phyloP scores from a whole-genome alignment of 2,329 filamentous ascomycete species.

The Fusarium longipes region DNA sequence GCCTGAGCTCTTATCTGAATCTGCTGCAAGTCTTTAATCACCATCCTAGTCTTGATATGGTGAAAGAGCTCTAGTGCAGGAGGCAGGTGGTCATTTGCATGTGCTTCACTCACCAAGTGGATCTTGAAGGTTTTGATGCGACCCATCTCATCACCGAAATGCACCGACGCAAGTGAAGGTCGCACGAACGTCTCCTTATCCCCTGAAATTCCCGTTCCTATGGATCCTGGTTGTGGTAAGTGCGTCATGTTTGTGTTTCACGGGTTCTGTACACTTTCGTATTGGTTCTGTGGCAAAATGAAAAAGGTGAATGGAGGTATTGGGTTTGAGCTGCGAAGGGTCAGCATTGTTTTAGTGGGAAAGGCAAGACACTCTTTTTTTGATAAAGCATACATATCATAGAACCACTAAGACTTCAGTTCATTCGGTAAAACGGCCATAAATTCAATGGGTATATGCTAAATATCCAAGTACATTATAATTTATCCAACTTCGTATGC shows the following conservation, averaged over 20 bases:
- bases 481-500: conserved; percentile 18
- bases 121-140: conserved; percentile 31
- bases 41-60: neutral
- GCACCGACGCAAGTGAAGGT: conserved; percentile 29
- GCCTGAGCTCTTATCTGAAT: neutral
- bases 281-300: conserved; percentile 8
- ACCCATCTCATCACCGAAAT: conserved; percentile 44
- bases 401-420: conserved; percentile 9
- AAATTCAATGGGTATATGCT: conserved; percentile 42
- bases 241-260: neutral
- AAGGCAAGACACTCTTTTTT: conserved; percentile 7
- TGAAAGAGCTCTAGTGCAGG: neutral
- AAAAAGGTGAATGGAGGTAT: conserved; percentile 9
- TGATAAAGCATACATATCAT: conserved; percentile 12
- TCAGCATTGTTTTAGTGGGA: conserved; percentile 1
- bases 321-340: conserved; percentile 12
- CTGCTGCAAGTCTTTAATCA: conserved; percentile 1
- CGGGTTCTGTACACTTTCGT: neutral
- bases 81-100: conserved; percentile 27
- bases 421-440: conserved; percentile 9
- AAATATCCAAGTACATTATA: conserved; percentile 34
- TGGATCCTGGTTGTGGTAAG: neutral
- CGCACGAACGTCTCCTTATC: conserved; percentile 37
- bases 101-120: conserved; percentile 34
- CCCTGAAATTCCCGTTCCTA: conserved; percentile 27